Evolutionary conservation across 2,329 filamentous ascomycete species (phyloP), one percentile per base, ranked within the genome.

Genomic region (Dactylellina leptospora): DNA sequence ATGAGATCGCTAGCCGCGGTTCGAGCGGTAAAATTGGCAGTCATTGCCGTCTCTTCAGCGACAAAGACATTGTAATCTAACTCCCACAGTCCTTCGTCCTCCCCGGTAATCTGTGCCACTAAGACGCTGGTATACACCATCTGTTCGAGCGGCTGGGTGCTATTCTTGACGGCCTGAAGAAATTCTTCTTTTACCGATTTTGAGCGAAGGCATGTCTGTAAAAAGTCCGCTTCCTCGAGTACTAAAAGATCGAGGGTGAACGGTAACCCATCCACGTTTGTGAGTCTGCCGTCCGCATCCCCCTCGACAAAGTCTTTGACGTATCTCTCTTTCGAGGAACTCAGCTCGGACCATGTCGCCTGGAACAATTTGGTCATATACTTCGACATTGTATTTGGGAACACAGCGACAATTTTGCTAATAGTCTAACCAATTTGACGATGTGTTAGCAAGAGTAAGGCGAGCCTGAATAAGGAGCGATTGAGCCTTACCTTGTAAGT

Each of bases 31-130:
- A 97, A 99, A 80, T 97, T 97, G 28, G 93, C 91, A 10, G 92
- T 96, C 16, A 97, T 90, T 1, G 92, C 93, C 1, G 92, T 93
- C 81, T 97, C 93, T 80, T 99, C 95, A 0, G 92, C 93, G 48
- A 99, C 84, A 80, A 96, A 99, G 1, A 99, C 85, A 68, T 96
- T 97, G 75, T 96, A 90, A 79, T 99, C 95, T 74, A 97, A 92
- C 76, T 97, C 92, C 95, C 95, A 99, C 8, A 99, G 82, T 5
- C 91, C 92, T 81, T 97, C 92, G 78, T 97, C 95, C 79, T 99
- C 95, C 25, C 87, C 88, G 1, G 90, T 93, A 76, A 99, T 96
- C 75, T 93, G 91, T 10, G 92, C 89, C 80, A 77, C 61, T 22
- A 74, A 63, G 20, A 76, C 70, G 54, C 74, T 74, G 27, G 76